These are phyloP conservation scores for Phaeotremella skinneri DNA, from an alignment of 768 basidiomycete genomes.

Conservation along the genomic window DNA sequence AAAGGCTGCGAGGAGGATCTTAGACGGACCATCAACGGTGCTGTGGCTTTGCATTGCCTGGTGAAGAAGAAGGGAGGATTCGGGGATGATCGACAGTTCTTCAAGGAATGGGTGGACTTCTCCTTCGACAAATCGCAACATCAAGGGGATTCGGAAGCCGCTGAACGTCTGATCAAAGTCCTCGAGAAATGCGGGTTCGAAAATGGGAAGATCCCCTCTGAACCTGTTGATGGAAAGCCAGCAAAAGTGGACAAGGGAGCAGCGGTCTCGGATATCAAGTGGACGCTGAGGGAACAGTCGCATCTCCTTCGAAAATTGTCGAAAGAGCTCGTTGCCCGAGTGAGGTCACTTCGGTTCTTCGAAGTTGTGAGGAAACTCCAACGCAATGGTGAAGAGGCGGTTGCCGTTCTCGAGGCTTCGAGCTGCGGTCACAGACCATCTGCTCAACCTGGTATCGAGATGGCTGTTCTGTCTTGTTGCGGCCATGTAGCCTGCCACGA, in stretches of 20 bases:
- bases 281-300: conserved; percentile 81
- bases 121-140: conserved; percentile 26
- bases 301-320: conserved; percentile 78
- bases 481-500: conserved; percentile 80
- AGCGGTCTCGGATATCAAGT: conserved; percentile 60
- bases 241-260: conserved; percentile 56
- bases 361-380: conserved; percentile 82
- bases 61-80: conserved; percentile 62
- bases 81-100: conserved; percentile 71
- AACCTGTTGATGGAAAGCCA: conserved; percentile 59
- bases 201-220: conserved; percentile 26
- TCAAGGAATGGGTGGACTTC: conserved; percentile 43
- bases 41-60: conserved; percentile 61
- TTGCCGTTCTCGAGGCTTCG: conserved; percentile 54
- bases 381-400: conserved; percentile 60
- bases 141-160: conserved; percentile 42
- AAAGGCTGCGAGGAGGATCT: conserved; percentile 76
- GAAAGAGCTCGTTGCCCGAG: conserved; percentile 85
- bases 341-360: conserved; percentile 88
- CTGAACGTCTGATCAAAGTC: conserved; percentile 29
- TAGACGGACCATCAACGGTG: conserved; percentile 63
- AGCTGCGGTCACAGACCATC: conserved; percentile 55
- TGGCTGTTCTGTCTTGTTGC: conserved; percentile 85
- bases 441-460: conserved; percentile 40
- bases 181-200: conserved; percentile 31